Percentiles rank a stretch among this genome's conserved stretches.
Evolutionary conservation across 2,329 filamentous ascomycete genomes (phyloP).

Genomic region (Parastagonospora nodorum): DNA sequence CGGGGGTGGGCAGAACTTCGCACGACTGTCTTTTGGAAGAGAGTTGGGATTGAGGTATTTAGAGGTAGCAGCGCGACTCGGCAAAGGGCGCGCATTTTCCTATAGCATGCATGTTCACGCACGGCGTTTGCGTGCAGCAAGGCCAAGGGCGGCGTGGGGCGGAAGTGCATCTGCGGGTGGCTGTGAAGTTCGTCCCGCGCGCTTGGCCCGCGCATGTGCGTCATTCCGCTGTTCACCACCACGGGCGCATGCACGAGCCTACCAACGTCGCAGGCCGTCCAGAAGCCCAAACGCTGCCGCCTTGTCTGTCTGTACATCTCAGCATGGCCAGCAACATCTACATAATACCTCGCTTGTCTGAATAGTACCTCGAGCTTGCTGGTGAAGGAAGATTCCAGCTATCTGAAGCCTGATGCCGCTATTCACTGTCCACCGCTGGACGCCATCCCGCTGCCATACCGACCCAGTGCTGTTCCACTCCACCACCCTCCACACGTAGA

Average conservation of each 20-base stretch:
- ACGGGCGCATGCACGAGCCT: not conserved
- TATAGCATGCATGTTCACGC: too few species aligned
- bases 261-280: too few species aligned
- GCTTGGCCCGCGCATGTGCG: too few species aligned
- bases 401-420: slow-evolving; percentile 29
- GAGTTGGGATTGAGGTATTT: too few species aligned
- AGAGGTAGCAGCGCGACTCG: too few species aligned
- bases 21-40: too few species aligned
- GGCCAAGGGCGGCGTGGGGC: too few species aligned
- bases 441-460: slow-evolving; percentile 6
- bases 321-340: not conserved
- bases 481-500: slow-evolving; percentile 2
- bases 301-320: not conserved
- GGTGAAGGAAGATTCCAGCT: too few species aligned
- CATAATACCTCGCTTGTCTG: not conserved
- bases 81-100: too few species aligned
- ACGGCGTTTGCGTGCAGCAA: too few species aligned
- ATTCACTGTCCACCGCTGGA: slow-evolving; percentile 9
- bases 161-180: too few species aligned
- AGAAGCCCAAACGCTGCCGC: not conserved
- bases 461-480: not conserved
- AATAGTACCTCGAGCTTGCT: not conserved
- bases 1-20: not conserved
- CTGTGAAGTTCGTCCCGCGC: too few species aligned
- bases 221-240: not conserved